Percentiles rank a stretch among this genome's conserved stretches.
Conservation (phyloP, 148 eudicot species). For the Persicaria tinctoria region DNA sequence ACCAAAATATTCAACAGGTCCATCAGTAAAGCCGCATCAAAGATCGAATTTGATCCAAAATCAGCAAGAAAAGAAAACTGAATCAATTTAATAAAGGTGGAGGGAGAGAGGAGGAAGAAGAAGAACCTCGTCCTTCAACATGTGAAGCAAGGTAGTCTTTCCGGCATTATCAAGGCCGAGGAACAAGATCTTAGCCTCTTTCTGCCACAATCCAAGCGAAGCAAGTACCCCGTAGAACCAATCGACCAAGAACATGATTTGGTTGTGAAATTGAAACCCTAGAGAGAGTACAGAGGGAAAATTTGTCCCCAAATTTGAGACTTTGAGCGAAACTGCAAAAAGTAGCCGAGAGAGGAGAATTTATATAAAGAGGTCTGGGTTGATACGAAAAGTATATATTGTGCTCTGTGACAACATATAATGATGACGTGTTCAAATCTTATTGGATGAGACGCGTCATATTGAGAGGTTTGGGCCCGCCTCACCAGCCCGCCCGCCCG, state of each 20-base stretch:
- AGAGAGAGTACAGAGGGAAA: not conserved
- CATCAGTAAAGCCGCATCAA: not conserved
- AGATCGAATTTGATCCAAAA: not conserved
- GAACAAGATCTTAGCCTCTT: slow-evolving; percentile 72
- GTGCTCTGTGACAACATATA: not conserved
- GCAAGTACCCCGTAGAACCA: slow-evolving; percentile 76
- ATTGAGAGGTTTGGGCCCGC: not conserved
- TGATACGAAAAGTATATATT: not conserved
- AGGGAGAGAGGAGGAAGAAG: not conserved
- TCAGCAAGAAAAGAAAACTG: not conserved
- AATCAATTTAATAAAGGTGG: not conserved
- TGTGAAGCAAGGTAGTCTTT: slow-evolving; percentile 67
- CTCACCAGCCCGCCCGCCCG: not conserved
- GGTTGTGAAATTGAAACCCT: not conserved
- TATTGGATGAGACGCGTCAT: slow-evolving; percentile 1
- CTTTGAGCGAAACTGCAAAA: not conserved
- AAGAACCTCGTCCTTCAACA: slow-evolving; percentile 66
- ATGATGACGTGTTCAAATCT: slow-evolving; percentile 1
- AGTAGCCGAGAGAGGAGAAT: not conserved
- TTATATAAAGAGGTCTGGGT: not conserved
- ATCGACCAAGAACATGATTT: slow-evolving; percentile 45
- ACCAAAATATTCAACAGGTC: not conserved
- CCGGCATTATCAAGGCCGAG: slow-evolving; percentile 77
- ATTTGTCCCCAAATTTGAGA: not conserved
- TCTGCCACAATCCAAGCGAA: slow-evolving; percentile 65